Conservation (phyloP, 331 rosid genomes). For the Quercus lobata region DNA sequence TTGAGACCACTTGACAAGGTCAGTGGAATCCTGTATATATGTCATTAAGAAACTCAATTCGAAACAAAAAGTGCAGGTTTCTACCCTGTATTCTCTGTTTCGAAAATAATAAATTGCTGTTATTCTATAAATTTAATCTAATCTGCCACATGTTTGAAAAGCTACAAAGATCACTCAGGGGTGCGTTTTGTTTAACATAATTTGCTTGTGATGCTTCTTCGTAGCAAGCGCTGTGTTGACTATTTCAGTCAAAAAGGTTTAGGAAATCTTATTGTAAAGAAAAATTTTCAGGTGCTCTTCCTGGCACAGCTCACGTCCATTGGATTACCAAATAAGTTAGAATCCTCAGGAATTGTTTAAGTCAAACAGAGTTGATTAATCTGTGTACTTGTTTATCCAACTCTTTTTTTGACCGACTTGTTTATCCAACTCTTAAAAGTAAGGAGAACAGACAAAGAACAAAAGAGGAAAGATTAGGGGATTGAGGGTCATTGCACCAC, state of each 20-base stretch:
- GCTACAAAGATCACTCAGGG: not conserved
- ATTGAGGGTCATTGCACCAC: too few relatives aligned
- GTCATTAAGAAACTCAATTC: slow-evolving; percentile 27
- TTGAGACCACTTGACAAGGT: not conserved
- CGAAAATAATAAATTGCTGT: not conserved
- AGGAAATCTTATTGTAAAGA: too few relatives aligned
- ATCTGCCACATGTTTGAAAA: not conserved
- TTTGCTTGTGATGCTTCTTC: not conserved
- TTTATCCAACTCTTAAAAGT: too few relatives aligned
- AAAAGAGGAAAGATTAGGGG: too few relatives aligned
- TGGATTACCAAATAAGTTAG: too few relatives aligned
- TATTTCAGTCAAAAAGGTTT: not conserved
- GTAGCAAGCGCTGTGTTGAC: not conserved
- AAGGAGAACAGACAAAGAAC: too few relatives aligned
- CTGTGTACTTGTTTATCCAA: too few relatives aligned
- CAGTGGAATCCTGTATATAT: not conserved
- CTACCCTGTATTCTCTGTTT: slow-evolving; percentile 8
- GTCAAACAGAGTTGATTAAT: too few relatives aligned
- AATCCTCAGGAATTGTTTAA: too few relatives aligned
- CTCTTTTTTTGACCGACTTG: too few relatives aligned
- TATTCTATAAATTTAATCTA: not conserved
- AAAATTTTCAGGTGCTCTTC: too few relatives aligned
- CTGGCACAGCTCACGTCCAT: too few relatives aligned
- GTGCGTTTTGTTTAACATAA: not conserved
- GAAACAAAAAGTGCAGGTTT: slow-evolving; percentile 13